phyloP scores from a whole-genome alignment of 2,329 filamentous ascomycete genomes.

The Ophiocordyceps australis region DNA sequence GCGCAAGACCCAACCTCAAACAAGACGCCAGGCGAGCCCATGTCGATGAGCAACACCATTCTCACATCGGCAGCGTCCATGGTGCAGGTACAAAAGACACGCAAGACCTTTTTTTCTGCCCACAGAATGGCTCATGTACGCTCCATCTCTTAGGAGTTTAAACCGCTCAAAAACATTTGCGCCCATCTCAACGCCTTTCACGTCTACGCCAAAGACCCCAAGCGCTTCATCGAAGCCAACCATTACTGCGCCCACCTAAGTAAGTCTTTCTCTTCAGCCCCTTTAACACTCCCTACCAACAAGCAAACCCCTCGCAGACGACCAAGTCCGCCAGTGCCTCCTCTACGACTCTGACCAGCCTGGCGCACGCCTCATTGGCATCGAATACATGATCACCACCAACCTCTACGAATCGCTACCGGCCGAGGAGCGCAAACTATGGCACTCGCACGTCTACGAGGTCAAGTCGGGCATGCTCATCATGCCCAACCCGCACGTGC shows the following conservation, averaged over 20 bases:
- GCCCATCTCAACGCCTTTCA: conserved; percentile 81
- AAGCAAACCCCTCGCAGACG: conserved; percentile 9
- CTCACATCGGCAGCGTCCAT: conserved; percentile 43
- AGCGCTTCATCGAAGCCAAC: conserved; percentile 55
- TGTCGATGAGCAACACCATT: conserved; percentile 34
- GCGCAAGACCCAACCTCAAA: conserved; percentile 1
- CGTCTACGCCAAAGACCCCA: conserved; percentile 56
- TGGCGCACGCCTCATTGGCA: conserved; percentile 57
- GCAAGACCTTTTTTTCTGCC: neutral
- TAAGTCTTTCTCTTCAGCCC: conserved; percentile 16
- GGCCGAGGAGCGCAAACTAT: conserved; percentile 50
- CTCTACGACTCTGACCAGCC: conserved; percentile 57
- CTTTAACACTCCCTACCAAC: conserved; percentile 13
- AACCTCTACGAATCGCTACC: conserved; percentile 48
- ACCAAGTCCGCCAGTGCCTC: conserved; percentile 67
- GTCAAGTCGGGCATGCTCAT: conserved; percentile 67
- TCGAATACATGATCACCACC: conserved; percentile 76
- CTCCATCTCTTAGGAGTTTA: conserved; percentile 34
- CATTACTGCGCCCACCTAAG: conserved; percentile 71
- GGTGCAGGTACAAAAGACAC: conserved; percentile 29
- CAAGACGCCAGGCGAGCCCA: conserved; percentile 22
- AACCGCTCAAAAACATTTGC: conserved; percentile 56
- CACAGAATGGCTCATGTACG: neutral
- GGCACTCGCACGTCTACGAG: conserved; percentile 63
- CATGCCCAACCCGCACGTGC: conserved; percentile 46